phyloP scores from a whole-genome alignment of 2,329 filamentous ascomycete species.

The Neodidymelliopsis sp. region DNA sequence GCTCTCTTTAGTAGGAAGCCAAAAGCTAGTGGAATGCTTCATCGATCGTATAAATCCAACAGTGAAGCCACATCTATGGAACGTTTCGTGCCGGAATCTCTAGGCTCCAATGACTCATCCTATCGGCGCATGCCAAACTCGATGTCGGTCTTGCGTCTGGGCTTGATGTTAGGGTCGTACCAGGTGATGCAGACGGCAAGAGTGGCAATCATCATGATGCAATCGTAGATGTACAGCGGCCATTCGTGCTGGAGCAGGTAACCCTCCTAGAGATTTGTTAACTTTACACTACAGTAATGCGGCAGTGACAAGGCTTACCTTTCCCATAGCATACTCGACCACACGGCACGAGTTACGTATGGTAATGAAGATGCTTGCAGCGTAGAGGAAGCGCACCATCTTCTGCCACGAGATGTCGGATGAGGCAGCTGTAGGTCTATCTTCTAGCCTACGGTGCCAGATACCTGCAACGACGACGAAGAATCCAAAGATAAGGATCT shows the following conservation, averaged over 20 bases:
- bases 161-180: conserved; percentile 39
- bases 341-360: conserved; percentile 57
- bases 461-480: conserved; percentile 60
- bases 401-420: conserved; percentile 44
- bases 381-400: conserved; percentile 49
- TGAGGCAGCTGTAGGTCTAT: conserved; percentile 36
- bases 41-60: conserved; percentile 17
- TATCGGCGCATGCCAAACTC: conserved; percentile 28
- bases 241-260: conserved; percentile 38
- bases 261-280: conserved; percentile 27
- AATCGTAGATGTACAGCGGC: conserved; percentile 40
- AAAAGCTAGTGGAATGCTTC: too few relatives aligned
- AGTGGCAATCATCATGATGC: conserved; percentile 35
- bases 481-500: conserved; percentile 64
- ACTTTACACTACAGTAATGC: background rate
- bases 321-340: conserved; percentile 54
- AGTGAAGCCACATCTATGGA: conserved; percentile 12
- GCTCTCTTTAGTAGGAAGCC: too few relatives aligned
- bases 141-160: conserved; percentile 25
- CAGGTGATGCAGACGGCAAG: conserved; percentile 34
- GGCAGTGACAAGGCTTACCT: conserved; percentile 17
- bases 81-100: background rate
- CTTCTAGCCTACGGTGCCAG: conserved; percentile 58
- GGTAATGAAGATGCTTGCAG: conserved; percentile 53
- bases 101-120: conserved; percentile 1